Conservation (phyloP, 768 basidiomycete genomes). For the Naganishia friedmannii region DNA sequence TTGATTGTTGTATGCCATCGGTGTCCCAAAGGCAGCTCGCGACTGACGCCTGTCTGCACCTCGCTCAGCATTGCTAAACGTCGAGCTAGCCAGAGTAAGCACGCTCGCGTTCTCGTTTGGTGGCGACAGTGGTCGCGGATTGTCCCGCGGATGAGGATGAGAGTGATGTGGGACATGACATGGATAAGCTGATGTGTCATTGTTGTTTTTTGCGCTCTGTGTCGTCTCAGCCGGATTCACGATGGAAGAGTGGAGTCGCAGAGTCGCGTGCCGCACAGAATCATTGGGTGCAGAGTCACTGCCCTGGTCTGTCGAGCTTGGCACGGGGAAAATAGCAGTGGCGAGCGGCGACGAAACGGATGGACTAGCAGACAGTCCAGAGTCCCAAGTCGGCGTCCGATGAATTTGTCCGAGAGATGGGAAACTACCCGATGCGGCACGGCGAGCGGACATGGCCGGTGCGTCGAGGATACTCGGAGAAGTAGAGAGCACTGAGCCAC, state of each 20-base stretch:
- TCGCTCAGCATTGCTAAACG: constrained; percentile 59
- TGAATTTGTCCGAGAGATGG: constrained; percentile 3
- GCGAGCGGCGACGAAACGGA: constrained; percentile 29
- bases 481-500: not conserved
- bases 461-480: not conserved
- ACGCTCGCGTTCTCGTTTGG: constrained; percentile 89
- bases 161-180: constrained; percentile 82
- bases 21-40: not conserved
- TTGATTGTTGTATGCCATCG: no score
- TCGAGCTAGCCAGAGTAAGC: constrained; percentile 88
- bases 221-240: not conserved
- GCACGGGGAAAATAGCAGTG: not conserved
- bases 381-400: constrained; percentile 20
- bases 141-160: constrained; percentile 88
- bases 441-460: not conserved
- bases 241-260: not conserved
- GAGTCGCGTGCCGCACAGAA: not conserved
- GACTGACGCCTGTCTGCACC: not conserved
- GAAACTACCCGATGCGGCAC: not conserved
- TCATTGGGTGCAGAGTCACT: not conserved
- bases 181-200: not conserved
- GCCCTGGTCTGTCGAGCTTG: not conserved
- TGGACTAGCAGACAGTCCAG: constrained; percentile 4
- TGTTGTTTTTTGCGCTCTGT: not conserved
- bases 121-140: constrained; percentile 86